These are phyloP conservation scores for Paxillus involutus DNA, from an alignment of 768 basidiomycete genomes.

Conservation along the genomic window DNA sequence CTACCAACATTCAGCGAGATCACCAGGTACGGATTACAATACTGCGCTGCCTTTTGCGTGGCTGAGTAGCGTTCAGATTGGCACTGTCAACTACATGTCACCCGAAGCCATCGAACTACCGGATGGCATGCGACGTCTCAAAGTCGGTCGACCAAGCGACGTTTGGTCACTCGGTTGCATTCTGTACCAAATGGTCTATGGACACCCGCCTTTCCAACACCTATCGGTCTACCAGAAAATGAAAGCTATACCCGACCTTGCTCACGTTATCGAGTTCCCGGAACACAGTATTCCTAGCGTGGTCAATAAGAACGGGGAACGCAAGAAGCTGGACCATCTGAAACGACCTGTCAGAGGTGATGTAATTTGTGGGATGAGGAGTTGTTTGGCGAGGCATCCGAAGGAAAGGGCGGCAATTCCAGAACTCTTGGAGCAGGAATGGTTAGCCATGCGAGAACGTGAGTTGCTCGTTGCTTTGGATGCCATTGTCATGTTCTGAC, in stretches of 20 bases:
- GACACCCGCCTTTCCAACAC: conserved; percentile 88
- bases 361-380: conserved; percentile 81
- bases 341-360: conserved; percentile 68
- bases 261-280: conserved; percentile 80
- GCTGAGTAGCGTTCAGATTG: conserved; percentile 56
- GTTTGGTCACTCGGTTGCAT: conserved; percentile 99
- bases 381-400: conserved; percentile 74
- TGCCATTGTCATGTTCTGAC: neutral
- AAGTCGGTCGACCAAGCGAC: conserved; percentile 94
- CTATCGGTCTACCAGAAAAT: conserved; percentile 86
- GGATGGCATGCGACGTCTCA: conserved; percentile 84
- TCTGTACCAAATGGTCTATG: conserved; percentile 98
- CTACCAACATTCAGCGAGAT: conserved; percentile 96
- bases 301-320: conserved; percentile 32
- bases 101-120: conserved; percentile 93
- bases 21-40: conserved; percentile 62
- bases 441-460: conserved; percentile 59
- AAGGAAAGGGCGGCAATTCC: conserved; percentile 89
- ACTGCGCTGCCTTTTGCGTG: neutral
- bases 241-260: conserved; percentile 85
- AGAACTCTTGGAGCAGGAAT: conserved; percentile 78
- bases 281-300: conserved; percentile 54
- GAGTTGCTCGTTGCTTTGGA: conserved; percentile 6
- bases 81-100: conserved; percentile 98
- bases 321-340: conserved; percentile 63